These are phyloP conservation scores for Trypanosoma scelopori DNA, from an alignment of 208 protist species.

Conservation along the genomic window DNA sequence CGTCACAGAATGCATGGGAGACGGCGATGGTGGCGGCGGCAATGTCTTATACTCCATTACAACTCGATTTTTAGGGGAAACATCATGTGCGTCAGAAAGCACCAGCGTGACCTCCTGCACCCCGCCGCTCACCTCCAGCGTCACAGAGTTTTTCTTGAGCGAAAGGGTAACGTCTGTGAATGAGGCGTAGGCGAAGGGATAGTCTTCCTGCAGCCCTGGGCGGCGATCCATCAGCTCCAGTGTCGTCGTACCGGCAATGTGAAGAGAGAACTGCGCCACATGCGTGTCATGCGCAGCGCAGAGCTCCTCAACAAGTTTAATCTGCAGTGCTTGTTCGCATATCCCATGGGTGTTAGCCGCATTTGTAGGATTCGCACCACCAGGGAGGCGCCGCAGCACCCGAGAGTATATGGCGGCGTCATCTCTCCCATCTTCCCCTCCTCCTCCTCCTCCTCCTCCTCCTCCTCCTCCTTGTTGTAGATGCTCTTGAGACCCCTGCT, in stretches of 20 bases:
- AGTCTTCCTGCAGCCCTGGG: slow-evolving; percentile 32
- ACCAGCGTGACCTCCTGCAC: slow-evolving; percentile 41
- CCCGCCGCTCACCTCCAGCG: slow-evolving; percentile 58
- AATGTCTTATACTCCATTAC: slow-evolving; percentile 38
- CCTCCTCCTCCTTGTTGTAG: no score
- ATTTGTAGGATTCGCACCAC: not conserved
- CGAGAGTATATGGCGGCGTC: not conserved
- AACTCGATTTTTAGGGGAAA: slow-evolving; percentile 39
- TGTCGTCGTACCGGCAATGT: slow-evolving; percentile 46
- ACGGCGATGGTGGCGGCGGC: not conserved
- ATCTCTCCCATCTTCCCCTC: no score
- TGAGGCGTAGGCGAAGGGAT: slow-evolving; percentile 45
- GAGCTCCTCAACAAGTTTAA: slow-evolving; percentile 18
- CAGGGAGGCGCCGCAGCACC: not conserved
- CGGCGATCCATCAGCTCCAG: slow-evolving; percentile 66
- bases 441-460: no score
- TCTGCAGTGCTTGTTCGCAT: slow-evolving; percentile 11
- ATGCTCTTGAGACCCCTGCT: no score
- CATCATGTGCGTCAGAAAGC: slow-evolving; percentile 43
- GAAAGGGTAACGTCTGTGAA: slow-evolving; percentile 47
- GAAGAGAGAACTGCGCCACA: slow-evolving; percentile 61
- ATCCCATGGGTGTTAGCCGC: not conserved
- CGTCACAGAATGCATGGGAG: not conserved
- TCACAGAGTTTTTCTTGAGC: slow-evolving; percentile 70
- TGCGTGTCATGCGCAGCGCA: slow-evolving; percentile 33